phyloP scores from a whole-genome alignment of 2,329 filamentous ascomycete genomes.

The Aspergillus pseudonomiae region DNA sequence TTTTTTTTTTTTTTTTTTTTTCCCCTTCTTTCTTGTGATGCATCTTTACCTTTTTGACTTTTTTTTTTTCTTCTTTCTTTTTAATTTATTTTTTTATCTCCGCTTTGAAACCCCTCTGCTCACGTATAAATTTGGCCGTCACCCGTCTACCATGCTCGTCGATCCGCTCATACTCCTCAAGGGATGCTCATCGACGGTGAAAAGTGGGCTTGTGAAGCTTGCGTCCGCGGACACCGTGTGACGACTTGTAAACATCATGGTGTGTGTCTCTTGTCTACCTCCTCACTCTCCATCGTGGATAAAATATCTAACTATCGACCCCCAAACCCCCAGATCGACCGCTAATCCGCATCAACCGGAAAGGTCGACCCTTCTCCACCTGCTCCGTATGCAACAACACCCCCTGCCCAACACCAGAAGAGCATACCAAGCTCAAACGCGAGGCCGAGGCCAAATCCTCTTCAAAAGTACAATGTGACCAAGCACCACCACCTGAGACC shows the following conservation, averaged over 20 bases:
- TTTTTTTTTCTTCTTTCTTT: slow-evolving; percentile 10
- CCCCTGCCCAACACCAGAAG: slow-evolving; percentile 86
- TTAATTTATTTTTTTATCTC: slow-evolving; percentile 13
- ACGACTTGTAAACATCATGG: slow-evolving; percentile 94
- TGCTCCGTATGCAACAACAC: slow-evolving; percentile 84
- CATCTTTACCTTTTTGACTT: background rate
- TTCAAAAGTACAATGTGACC: slow-evolving; percentile 17
- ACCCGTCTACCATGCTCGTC: slow-evolving; percentile 6
- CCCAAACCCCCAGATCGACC: slow-evolving; percentile 68
- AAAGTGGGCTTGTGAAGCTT: slow-evolving; percentile 96
- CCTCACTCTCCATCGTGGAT: too few relatives aligned
- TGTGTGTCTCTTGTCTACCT: slow-evolving; percentile 43
- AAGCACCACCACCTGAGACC: slow-evolving; percentile 4
- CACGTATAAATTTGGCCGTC: slow-evolving; percentile 22
- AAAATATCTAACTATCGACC: too few relatives aligned
- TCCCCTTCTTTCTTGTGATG: slow-evolving; percentile 9
- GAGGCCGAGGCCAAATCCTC: slow-evolving; percentile 32
- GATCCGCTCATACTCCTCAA: slow-evolving; percentile 16
- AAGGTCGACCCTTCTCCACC: slow-evolving; percentile 93
- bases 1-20: too few relatives aligned
- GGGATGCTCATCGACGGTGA: slow-evolving; percentile 85
- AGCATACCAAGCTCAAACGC: slow-evolving; percentile 69
- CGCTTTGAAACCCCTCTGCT: slow-evolving; percentile 14
- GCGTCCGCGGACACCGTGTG: slow-evolving; percentile 93
- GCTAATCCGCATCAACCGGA: slow-evolving; percentile 92